These are phyloP conservation scores for Phytophthora sp. DNA, from an alignment of 352 stramenopile species.

Conservation along the genomic window DNA sequence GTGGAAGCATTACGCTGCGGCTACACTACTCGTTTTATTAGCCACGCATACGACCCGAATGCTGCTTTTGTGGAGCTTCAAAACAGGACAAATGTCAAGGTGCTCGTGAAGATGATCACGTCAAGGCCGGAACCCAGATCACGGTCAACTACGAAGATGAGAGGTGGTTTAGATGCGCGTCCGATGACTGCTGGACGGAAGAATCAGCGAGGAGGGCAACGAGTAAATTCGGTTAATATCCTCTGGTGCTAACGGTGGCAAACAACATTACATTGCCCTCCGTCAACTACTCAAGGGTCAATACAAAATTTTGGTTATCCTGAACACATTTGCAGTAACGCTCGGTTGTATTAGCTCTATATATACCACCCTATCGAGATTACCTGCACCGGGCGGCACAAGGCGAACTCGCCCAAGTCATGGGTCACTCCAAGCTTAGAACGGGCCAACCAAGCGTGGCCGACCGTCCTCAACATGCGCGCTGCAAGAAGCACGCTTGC, in stretches of 20 bases:
- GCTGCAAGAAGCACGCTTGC: not conserved
- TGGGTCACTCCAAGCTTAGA: not conserved
- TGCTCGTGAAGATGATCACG: not conserved
- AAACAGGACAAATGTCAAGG: not conserved
- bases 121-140: not conserved
- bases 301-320: too few relatives aligned
- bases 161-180: not conserved
- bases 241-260: too few relatives aligned
- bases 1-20: not conserved
- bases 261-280: too few relatives aligned
- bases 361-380: not conserved
- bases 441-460: not conserved
- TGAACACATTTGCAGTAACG: too few relatives aligned
- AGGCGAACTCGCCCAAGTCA: not conserved
- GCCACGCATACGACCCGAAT: not conserved
- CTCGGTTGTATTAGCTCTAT: not conserved
- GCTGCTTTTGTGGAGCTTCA: not conserved
- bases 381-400: not conserved
- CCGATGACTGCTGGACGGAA: not conserved
- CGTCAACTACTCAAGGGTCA: too few relatives aligned
- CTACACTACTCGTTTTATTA: constrained; percentile 1
- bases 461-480: not conserved
- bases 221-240: too few relatives aligned
- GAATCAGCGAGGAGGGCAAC: too few relatives aligned
- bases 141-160: too few relatives aligned